Evolutionary conservation across 2,329 filamentous ascomycete genomes (phyloP), one percentile per base, ranked within the genome.

Genomic region (Magnaporthiopsis incrustans): DNA sequence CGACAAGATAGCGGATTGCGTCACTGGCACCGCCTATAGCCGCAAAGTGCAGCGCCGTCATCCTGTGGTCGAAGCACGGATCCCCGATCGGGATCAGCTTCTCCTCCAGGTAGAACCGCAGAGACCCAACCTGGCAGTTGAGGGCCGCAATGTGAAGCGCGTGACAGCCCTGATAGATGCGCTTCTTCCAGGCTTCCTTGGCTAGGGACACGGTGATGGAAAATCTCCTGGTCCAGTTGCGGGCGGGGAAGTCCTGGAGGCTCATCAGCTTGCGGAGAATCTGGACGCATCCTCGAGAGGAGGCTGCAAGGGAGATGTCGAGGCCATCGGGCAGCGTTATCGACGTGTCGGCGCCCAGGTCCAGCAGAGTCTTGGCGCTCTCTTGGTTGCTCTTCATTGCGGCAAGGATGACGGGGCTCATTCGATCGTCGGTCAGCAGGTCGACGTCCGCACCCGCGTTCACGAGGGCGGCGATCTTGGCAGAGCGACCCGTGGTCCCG

Each of bases 1-100:
- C 6, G 69, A 44, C 1, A 1, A 63, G 53, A 22, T 26, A 38
- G 14, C 32, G 22, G n/a, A 63, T 25, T 7, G 22, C 33, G 25
- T 63, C 62, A 35, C 12, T 59, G 15, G 27, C 32, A 12, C 56
- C 53, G 12, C 61, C 56, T 8, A 33, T 26, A 18, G 50, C 56
- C 3, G 61, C 61, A 22, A 63, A 57, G 56, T 63, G 50, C 22
- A 63, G 25, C 6, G 61, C 53, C 2, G 61, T 63, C 18, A 63
- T 14, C 25, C 33, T 32, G 22, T 25, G 25, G n/a, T 63, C 56
- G 27, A 14, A 18, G n/a, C 44, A 58, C 14, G 30, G 53, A 4
- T 57, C 61, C 15, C 33, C 32, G 11, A 63, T 22, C 6, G 53
- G 32, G n/a, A 63, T 44, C 27, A 58, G 22, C n/a, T 35, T 22